Evolutionary conservation across 306 rosid genomes (phyloP), one percentile per base, ranked within the genome.

Genomic region (Quercus parvula): DNA sequence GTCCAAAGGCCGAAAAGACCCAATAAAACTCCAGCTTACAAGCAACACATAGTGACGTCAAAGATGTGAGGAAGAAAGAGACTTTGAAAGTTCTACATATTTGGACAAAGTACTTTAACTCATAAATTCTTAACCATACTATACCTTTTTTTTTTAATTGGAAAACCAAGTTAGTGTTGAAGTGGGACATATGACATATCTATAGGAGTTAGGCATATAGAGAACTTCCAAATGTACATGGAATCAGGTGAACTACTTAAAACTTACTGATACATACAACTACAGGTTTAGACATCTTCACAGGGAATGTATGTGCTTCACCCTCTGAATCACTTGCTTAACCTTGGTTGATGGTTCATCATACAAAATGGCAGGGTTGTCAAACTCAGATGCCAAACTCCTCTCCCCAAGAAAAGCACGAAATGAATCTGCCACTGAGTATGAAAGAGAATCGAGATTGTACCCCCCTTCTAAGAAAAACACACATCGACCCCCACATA

Each of bases 381-480:
- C 99, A 41, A 92, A 90, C 82, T 84, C 85, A 13, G 88, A 59
- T 4, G 99, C 97, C 89, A 94, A 73, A 89, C 97, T 94, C 62
- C 49, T 80, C 78, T 94, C 95, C 31, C 94, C 91, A 12, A 94
- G 97, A 80, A 94, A 88, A 35, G 97, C 99, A 9, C 92, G 94
- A 79, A 94, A 92, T 28, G 97, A 86, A 82, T 91, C 97, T 6
- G 92, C 97, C 72, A 90, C 94, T 0, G 97, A 90, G 63, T 85
- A 71, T 6, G 99, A 91, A 70, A 35, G 41, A 56, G 95, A 88
- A 75, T 88, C 54, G 55, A 94, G 97, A 82, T 94, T 94, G 77
- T 94, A 94, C 8, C 99, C 99, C 79, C 99, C 97, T 83, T 92
- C 97, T 83, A 94, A 88, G 83, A 94, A 94, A 74, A 92, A 94